Evolutionary conservation across 257 asterid genomes (phyloP).

Genomic region (Solanum pinnatisectum): DNA sequence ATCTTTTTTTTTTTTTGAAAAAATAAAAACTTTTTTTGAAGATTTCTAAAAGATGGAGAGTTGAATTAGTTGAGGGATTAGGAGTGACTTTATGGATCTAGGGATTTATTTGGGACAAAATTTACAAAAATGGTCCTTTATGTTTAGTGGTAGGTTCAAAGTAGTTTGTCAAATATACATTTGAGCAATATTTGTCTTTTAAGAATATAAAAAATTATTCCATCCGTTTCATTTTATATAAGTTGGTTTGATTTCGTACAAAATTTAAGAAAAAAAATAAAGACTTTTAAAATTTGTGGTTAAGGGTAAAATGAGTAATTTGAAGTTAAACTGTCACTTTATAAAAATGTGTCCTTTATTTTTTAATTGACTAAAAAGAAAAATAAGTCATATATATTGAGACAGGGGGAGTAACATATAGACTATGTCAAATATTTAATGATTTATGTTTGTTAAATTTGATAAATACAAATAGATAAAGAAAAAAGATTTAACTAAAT

Average conservation of each 20-base stretch:
- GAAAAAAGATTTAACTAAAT: too few relatives aligned
- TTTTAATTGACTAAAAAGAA: rapidly evolving
- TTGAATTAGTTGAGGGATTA: background rate
- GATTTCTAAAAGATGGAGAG: background rate
- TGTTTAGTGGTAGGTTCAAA: background rate
- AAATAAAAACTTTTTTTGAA: background rate
- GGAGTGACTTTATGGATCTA: background rate
- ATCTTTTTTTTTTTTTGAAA: background rate
- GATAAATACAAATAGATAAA: too few relatives aligned
- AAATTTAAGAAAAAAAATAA: too few relatives aligned
- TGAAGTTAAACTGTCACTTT: background rate
- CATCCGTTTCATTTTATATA: too few relatives aligned
- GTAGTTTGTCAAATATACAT: background rate
- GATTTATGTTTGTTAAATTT: background rate
- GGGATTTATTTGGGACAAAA: background rate
- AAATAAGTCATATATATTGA: too few relatives aligned
- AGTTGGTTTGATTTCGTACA: too few relatives aligned
- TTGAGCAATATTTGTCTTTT: background rate
- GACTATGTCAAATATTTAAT: background rate
- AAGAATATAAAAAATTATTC: too few relatives aligned
- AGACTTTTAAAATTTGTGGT: too few relatives aligned
- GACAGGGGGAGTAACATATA: too few relatives aligned
- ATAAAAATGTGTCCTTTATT: rapidly evolving
- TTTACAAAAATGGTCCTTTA: background rate
- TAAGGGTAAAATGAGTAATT: too few relatives aligned